Evolutionary conservation across 73 alveolate genomes (phyloP).

Genomic region (Vitrella brassicaformis): DNA sequence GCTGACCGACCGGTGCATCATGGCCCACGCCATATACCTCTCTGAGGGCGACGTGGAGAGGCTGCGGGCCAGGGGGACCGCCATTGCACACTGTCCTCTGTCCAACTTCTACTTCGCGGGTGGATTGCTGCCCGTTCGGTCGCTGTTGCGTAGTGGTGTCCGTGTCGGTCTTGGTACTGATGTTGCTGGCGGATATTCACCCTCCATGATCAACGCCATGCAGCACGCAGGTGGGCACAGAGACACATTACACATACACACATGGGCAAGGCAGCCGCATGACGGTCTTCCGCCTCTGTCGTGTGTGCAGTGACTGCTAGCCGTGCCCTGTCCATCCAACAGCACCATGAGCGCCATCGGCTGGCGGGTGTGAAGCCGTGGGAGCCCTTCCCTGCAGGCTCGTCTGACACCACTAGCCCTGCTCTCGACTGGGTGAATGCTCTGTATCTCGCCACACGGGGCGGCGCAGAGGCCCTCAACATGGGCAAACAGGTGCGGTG

Average conservation of each 20-base stretch:
- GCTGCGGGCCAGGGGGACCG: slow-evolving; percentile 2
- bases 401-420: background rate
- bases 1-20: too few relatives aligned
- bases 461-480: background rate
- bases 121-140: slow-evolving; percentile 7
- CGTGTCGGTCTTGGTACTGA: slow-evolving; percentile 36
- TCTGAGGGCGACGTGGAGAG: too few relatives aligned
- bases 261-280: background rate
- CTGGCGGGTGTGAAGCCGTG: background rate
- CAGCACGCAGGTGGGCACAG: slow-evolving; percentile 7
- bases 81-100: slow-evolving; percentile 36
- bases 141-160: background rate
- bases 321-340: background rate
- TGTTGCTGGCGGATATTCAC: slow-evolving; percentile 38
- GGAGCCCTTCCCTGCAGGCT: background rate
- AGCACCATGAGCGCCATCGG: slow-evolving; percentile 1
- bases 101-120: slow-evolving; percentile 31
- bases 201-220: slow-evolving; percentile 32
- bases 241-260: background rate
- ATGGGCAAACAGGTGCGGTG: too few relatives aligned
- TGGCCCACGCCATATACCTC: too few relatives aligned
- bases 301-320: background rate
- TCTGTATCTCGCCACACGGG: slow-evolving; percentile 8
- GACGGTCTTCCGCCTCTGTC: background rate
- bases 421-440: background rate